Evolutionary conservation across 2,329 filamentous ascomycete genomes (phyloP).

Genomic region (Sclerotinia spermophila): DNA sequence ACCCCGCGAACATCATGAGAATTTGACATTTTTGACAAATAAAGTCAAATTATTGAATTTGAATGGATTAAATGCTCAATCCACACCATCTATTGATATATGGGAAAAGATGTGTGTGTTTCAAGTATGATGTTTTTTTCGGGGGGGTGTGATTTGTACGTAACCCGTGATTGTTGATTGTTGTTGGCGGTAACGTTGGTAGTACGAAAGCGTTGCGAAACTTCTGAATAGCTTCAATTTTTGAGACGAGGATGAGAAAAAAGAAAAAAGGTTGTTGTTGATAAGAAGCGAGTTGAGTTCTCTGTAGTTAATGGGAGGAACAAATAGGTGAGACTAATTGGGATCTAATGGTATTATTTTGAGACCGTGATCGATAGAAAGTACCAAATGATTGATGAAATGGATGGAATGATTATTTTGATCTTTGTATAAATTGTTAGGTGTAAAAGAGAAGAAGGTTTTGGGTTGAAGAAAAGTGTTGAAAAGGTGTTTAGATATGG

Average conservation of each 20-base stretch:
- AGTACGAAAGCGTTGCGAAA: slow-evolving; percentile 1
- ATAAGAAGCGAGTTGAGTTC: slow-evolving; percentile 13
- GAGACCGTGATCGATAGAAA: slow-evolving; percentile 26
- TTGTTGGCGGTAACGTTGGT: slow-evolving; percentile 18
- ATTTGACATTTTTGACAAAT: slow-evolving; percentile 13
- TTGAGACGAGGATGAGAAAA: slow-evolving; percentile 25
- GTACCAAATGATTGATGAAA: slow-evolving; percentile 27
- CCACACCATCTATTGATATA: not conserved
- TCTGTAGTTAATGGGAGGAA: not conserved
- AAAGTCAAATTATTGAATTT: not conserved
- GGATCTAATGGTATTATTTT: slow-evolving; percentile 22
- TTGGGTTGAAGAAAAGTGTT: not conserved
- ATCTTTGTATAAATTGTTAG: not conserved
- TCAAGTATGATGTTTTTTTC: not conserved
- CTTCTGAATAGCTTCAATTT: slow-evolving; percentile 35
- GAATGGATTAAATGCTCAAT: not conserved
- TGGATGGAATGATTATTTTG: slow-evolving; percentile 30
- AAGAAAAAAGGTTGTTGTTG: slow-evolving; percentile 15
- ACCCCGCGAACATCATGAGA: slow-evolving; percentile 14
- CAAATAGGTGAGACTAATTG: slow-evolving; percentile 17
- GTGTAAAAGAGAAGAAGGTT: slow-evolving; percentile 19
- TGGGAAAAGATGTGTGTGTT: too few species aligned
- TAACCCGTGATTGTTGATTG: slow-evolving; percentile 6
- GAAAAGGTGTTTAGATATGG: not conserved
- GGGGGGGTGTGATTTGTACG: not conserved